Evolutionary conservation across 768 basidiomycete species (phyloP).

Genomic region (Nidularia sp.): DNA sequence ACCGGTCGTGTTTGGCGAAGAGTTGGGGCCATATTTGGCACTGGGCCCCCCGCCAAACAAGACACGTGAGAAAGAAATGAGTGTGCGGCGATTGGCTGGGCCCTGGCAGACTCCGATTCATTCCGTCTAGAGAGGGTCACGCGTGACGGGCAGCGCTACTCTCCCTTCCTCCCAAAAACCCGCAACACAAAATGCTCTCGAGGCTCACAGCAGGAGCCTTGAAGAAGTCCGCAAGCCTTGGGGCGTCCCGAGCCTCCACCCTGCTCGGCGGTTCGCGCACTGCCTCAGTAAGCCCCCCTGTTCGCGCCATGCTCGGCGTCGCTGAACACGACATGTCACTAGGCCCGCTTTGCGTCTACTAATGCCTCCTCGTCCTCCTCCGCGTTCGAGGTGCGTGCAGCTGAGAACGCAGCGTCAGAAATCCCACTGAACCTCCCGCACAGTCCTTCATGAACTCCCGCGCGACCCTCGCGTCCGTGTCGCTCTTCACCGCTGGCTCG

Average conservation of each 20-base stretch:
- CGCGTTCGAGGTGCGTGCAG: constrained; percentile 58
- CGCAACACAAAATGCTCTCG: constrained; percentile 67
- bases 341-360: constrained; percentile 74
- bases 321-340: constrained; percentile 15
- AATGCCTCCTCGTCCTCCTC: constrained; percentile 44
- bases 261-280: constrained; percentile 39
- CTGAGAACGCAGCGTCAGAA: no score
- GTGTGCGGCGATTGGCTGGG: constrained; percentile 24
- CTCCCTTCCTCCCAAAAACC: constrained; percentile 40
- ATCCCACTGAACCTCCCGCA: no score
- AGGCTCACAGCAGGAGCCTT: constrained; percentile 76
- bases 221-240: constrained; percentile 48
- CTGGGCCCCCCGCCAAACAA: not conserved
- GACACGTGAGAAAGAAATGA: constrained; percentile 20
- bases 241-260: constrained; percentile 39
- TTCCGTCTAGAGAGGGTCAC: constrained; percentile 37
- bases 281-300: constrained; percentile 39
- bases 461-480: constrained; percentile 69
- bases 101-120: constrained; percentile 36
- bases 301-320: not conserved
- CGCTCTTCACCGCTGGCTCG: constrained; percentile 78
- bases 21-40: no score
- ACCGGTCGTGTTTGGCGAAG: no score
- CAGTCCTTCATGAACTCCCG: constrained; percentile 70
- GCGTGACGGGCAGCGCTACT: constrained; percentile 38